Percentiles rank a stretch among this genome's conserved stretches.
phyloP scores from a whole-genome alignment of 2,329 filamentous ascomycete genomes.

The Arthrobotrys megalospora region DNA sequence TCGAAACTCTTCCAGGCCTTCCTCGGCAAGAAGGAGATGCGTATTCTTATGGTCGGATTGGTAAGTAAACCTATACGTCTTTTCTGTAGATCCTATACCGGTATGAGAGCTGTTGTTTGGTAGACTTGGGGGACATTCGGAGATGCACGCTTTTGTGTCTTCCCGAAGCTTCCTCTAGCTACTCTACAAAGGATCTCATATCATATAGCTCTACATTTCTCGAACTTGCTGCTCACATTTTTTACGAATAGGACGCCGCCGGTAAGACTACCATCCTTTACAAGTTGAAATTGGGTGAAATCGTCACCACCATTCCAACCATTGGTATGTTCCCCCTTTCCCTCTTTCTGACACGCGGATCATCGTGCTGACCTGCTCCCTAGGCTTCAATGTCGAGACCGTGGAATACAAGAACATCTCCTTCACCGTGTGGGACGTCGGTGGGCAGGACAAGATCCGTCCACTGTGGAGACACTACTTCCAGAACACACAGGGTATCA shows the following conservation, averaged over 20 bases:
- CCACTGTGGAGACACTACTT: slow-evolving; percentile 99
- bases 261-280: slow-evolving; percentile 99
- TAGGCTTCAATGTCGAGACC: slow-evolving; percentile 99
- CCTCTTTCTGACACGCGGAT: slow-evolving; percentile 54
- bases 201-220: not conserved
- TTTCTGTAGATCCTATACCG: not conserved
- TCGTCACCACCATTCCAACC: slow-evolving; percentile 98
- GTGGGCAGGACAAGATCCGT: slow-evolving; percentile 99
- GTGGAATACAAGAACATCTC: slow-evolving; percentile 99
- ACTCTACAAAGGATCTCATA: not conserved
- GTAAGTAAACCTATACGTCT: slow-evolving; percentile 59
- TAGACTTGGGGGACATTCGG: not conserved
- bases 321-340: slow-evolving; percentile 77
- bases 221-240: not conserved
- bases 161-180: not conserved
- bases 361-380: slow-evolving; percentile 12
- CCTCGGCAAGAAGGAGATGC: slow-evolving; percentile 99
- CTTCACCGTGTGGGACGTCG: slow-evolving; percentile 99
- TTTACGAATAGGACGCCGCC: slow-evolving; percentile 78
- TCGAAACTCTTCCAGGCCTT: slow-evolving; percentile 96
- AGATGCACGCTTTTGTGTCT: slow-evolving; percentile 26
- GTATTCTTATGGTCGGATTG: slow-evolving; percentile 99
- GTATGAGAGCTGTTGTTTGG: slow-evolving; percentile 15
- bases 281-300: slow-evolving; percentile 99
- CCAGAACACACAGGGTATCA: slow-evolving; percentile 99